Evolutionary conservation across 495 filamentous ascomycete species (phyloP), one percentile per base, ranked within the genome.

Genomic region (Penicillium ochrochloron): DNA sequence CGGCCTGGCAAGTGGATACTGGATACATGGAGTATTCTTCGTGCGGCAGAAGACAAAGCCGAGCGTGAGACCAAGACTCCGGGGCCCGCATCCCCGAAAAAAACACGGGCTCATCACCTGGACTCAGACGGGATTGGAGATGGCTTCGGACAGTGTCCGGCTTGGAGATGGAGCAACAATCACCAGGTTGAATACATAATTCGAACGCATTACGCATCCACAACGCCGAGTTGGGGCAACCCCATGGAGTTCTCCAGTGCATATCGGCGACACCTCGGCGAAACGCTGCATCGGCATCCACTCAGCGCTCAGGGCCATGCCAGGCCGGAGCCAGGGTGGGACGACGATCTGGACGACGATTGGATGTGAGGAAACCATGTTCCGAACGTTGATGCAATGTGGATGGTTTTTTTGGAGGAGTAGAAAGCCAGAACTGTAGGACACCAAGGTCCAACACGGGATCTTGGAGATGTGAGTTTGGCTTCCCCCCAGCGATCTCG

Each of bases 261-360:
- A 25, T 25, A 29, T 63, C 71, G 69, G 71, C 23, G 69, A 62
- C 53, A 64, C 61, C 12, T 74, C 69, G 71, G 66, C 33, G 65
- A 72, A 72, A 64, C 35, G 62, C 12, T 15, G 37, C 27, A 21
- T 56, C 33, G 53, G 21, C 25, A 39, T 57, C 60, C 66, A 64
- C 27, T 61, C 17, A 50, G 51, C 33, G 64, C 21, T 35, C 51
- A 50, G 59, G 58, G 25, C 31, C 31, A n/a, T 14, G n/a, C 42
- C 56, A 56, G 46, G 31, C 51, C 57, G 50, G 35, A 52, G n/a
- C 34, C 60, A 34, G 27, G 12, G 39, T 35, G 39, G 35, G 39
- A 31, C 42, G 33, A 21, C 34, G 46, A 64, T 42, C 44, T 55
- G 31, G 57, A 46, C 25, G 54, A 51, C n/a, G 25, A 57, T 52